phyloP scores from a whole-genome alignment of 345 rosid species.

The Citrus reticulata region DNA sequence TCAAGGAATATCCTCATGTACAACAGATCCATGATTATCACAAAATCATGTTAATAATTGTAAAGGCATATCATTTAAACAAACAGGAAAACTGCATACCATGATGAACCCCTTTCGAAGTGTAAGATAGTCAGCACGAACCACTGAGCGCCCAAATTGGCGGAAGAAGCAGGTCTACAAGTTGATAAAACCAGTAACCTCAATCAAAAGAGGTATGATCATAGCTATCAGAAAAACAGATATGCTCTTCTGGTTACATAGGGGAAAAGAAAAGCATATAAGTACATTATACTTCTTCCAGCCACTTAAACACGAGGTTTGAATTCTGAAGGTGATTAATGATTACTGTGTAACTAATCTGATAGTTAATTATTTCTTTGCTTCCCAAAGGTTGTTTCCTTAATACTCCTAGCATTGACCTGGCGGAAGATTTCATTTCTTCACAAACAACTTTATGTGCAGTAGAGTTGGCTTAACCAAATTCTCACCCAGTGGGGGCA shows the following conservation, averaged over 20 bases:
- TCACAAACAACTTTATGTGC: neutral
- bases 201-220: neutral
- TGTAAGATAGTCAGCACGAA: slow-evolving; percentile 78
- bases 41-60: neutral
- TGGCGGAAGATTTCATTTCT: neutral
- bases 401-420: neutral
- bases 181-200: slow-evolving; percentile 15
- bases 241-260: neutral
- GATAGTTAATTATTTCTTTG: neutral
- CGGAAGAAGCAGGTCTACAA: slow-evolving; percentile 88
- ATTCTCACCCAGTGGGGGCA: neutral
- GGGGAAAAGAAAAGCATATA: neutral
- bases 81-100: slow-evolving; percentile 38
- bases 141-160: slow-evolving; percentile 88
- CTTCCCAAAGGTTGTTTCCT: neutral
- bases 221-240: neutral
- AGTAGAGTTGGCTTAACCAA: neutral
- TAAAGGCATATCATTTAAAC: neutral
- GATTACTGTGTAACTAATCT: neutral
- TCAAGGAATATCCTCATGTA: neutral
- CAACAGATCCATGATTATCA: neutral
- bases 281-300: neutral
- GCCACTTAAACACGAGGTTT: neutral
- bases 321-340: neutral
- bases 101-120: slow-evolving; percentile 83